These are phyloP conservation scores for Solanum phureja DNA, from an alignment of 257 asterid genomes.

Conservation along the genomic window DNA sequence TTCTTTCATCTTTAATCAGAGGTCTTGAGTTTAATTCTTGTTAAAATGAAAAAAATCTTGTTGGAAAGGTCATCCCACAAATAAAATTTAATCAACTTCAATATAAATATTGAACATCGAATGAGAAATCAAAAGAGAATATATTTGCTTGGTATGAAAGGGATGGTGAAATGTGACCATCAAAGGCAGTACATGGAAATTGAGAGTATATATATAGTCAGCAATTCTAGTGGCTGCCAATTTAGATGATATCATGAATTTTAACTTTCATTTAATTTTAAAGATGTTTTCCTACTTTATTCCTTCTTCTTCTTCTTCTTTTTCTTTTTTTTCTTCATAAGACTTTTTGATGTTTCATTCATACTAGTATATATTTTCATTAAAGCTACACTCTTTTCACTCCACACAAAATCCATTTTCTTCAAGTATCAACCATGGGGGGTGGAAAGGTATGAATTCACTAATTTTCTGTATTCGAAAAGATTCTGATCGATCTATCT, in stretches of 20 bases:
- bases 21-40: too few species aligned
- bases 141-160: too few species aligned
- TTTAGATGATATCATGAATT: background rate
- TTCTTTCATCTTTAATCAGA: too few species aligned
- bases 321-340: background rate
- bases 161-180: too few species aligned
- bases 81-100: too few species aligned
- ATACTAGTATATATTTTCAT: background rate
- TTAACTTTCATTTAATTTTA: background rate
- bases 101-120: too few species aligned
- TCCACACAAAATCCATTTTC: background rate
- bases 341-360: background rate
- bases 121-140: too few species aligned
- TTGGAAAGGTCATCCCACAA: too few species aligned
- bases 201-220: background rate
- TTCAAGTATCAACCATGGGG: background rate
- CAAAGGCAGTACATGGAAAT: too few species aligned
- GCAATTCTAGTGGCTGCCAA: background rate
- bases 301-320: background rate
- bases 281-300: background rate
- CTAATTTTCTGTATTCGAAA: background rate
- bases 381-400: background rate
- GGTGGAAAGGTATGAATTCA: background rate
- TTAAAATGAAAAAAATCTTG: too few species aligned
- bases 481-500: background rate